A percentile compares a stretch with the other conserved stretches of the same genome.
These are phyloP conservation scores for Phaseolus lunatus DNA, from an alignment of 306 rosid genomes.

Conservation along the genomic window DNA sequence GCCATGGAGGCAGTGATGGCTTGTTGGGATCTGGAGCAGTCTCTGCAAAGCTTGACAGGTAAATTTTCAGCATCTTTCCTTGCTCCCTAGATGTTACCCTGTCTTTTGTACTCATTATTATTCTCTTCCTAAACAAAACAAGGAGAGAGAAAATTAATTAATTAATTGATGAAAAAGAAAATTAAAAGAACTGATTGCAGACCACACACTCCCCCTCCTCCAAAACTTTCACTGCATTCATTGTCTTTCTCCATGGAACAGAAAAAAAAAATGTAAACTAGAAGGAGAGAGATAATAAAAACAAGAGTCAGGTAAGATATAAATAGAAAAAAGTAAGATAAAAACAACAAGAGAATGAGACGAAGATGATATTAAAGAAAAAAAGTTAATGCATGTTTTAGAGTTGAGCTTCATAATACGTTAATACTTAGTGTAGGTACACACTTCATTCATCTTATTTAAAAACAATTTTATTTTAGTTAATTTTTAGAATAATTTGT, in stretches of 20 bases:
- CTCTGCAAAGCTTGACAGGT: conserved; percentile 90
- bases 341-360: background rate
- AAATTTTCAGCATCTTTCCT: conserved; percentile 22
- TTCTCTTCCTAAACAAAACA: background rate
- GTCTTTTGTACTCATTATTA: background rate
- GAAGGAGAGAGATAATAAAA: background rate
- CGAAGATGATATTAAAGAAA: background rate
- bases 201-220: background rate
- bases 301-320: background rate
- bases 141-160: background rate
- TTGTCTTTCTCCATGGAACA: background rate
- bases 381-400: background rate
- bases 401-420: no score
- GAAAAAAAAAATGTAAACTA: background rate
- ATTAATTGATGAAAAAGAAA: background rate
- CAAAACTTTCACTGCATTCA: background rate
- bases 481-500: no score
- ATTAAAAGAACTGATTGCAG: background rate
- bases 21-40: conserved; percentile 92
- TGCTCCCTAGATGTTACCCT: background rate
- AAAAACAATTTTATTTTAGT: no score
- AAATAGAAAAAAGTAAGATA: background rate
- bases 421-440: no score
- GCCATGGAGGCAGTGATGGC: conserved; percentile 98
- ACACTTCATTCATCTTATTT: no score